Conservation (phyloP, 1,284 basidiomycete genomes). For the Cryptococcus maquisensis region DNA sequence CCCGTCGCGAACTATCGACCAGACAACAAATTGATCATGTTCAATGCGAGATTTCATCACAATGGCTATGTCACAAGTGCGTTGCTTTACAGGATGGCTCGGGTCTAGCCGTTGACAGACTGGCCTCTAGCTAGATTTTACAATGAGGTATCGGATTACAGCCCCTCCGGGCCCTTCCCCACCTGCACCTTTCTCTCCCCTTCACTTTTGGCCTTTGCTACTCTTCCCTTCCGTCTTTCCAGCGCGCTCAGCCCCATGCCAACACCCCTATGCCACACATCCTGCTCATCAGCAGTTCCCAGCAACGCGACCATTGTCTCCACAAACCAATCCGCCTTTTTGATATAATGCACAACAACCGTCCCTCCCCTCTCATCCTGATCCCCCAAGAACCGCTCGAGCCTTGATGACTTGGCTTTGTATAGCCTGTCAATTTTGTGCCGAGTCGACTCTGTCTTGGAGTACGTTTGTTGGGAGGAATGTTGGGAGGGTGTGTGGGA, state of each 20-base stretch:
- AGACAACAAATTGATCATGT: no score
- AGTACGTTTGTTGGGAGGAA: constrained; percentile 3
- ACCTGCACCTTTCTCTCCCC: not conserved
- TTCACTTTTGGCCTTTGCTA: constrained; percentile 1
- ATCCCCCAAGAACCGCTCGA: constrained; percentile 60
- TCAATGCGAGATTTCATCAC: no score
- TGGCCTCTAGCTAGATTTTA: no score
- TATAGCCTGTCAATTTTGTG: constrained; percentile 54
- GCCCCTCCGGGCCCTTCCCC: no score
- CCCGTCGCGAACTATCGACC: no score
- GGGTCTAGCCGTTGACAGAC: no score
- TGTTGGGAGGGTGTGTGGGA: not conserved
- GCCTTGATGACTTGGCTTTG: constrained; percentile 38
- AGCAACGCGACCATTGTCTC: constrained; percentile 86
- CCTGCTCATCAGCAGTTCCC: constrained; percentile 60
- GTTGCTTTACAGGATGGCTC: no score
- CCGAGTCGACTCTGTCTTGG: constrained; percentile 6
- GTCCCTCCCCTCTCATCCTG: constrained; percentile 70
- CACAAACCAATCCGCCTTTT: constrained; percentile 92
- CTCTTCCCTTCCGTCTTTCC: constrained; percentile 14
- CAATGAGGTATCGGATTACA: no score
- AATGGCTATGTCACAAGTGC: no score
- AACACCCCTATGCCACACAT: constrained; percentile 19
- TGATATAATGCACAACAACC: constrained; percentile 92
- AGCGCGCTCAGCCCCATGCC: constrained; percentile 17